These are phyloP conservation scores for Ophiostoma piceae DNA, from an alignment of 2,329 filamentous ascomycete genomes.

Conservation along the genomic window DNA sequence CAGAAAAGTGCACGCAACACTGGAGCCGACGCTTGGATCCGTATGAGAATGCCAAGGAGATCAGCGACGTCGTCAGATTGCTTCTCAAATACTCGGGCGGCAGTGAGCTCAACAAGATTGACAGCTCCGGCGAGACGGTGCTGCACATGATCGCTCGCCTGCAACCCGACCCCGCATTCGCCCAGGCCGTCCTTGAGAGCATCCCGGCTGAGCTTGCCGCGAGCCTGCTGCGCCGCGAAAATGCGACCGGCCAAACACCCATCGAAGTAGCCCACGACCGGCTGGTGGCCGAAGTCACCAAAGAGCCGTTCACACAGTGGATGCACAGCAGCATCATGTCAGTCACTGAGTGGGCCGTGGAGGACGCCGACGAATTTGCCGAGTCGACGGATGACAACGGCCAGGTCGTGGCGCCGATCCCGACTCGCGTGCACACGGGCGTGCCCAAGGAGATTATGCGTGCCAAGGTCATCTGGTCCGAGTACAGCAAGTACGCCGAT, in stretches of 20 bases:
- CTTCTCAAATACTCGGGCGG: conserved; percentile 52
- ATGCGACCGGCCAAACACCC: conserved; percentile 69
- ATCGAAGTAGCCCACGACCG: neutral
- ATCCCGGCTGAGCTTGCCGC: conserved; percentile 41
- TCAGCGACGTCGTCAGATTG: conserved; percentile 36
- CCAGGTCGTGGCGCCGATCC: neutral
- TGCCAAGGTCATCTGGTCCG: neutral
- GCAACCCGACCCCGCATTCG: conserved; percentile 22
- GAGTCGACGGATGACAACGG: neutral
- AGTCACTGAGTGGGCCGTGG: neutral
- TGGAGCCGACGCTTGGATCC: neutral
- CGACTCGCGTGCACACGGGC: neutral
- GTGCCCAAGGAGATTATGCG: neutral
- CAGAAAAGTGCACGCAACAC: neutral
- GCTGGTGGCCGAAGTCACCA: neutral
- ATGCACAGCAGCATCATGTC: neutral
- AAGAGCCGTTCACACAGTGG: neutral
- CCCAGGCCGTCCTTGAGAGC: conserved; percentile 45
- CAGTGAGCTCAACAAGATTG: conserved; percentile 52
- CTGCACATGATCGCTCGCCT: conserved; percentile 52
- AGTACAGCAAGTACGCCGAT: conserved; percentile 15
- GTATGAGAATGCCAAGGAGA: neutral
- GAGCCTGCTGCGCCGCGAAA: conserved; percentile 61
- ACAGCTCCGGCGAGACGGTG: conserved; percentile 60
- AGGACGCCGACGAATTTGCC: neutral